These are phyloP conservation scores for Paramyrothecium sp. DNA, from an alignment of 2,329 filamentous ascomycete genomes.

Conservation along the genomic window DNA sequence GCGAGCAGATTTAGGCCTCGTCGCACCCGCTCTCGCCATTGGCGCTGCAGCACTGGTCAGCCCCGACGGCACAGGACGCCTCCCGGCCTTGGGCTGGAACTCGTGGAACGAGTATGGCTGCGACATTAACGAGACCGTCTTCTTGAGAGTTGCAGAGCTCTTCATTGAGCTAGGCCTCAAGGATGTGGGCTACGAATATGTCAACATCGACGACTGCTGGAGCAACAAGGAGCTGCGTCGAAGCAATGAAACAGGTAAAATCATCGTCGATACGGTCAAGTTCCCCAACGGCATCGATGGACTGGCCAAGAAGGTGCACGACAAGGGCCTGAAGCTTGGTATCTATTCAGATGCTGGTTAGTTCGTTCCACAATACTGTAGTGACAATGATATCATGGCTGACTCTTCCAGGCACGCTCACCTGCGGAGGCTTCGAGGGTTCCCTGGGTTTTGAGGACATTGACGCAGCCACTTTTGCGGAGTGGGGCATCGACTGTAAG, in stretches of 20 bases:
- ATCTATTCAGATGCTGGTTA: constrained; percentile 56
- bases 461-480: constrained; percentile 56
- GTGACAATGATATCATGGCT: background rate
- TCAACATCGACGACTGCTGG: constrained; percentile 66
- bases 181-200: constrained; percentile 55
- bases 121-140: constrained; percentile 47
- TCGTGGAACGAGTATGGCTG: constrained; percentile 54
- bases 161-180: constrained; percentile 48
- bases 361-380: constrained; percentile 1
- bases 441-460: constrained; percentile 54
- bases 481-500: constrained; percentile 57
- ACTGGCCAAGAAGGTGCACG: constrained; percentile 52
- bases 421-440: constrained; percentile 33
- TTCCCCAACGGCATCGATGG: constrained; percentile 60
- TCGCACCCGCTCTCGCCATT: background rate
- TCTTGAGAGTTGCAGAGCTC: constrained; percentile 43
- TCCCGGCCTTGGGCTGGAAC: constrained; percentile 47
- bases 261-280: background rate
- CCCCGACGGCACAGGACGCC: constrained; percentile 5
- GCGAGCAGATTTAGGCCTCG: background rate
- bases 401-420: constrained; percentile 11
- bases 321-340: constrained; percentile 58
- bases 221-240: constrained; percentile 1
- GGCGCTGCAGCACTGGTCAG: background rate
- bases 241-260: background rate